Percentiles rank a stretch among this genome's conserved stretches.
These are phyloP conservation scores for Myxozyma melibiosi DNA, from an alignment of 805 yeast species.

Conservation along the genomic window DNA sequence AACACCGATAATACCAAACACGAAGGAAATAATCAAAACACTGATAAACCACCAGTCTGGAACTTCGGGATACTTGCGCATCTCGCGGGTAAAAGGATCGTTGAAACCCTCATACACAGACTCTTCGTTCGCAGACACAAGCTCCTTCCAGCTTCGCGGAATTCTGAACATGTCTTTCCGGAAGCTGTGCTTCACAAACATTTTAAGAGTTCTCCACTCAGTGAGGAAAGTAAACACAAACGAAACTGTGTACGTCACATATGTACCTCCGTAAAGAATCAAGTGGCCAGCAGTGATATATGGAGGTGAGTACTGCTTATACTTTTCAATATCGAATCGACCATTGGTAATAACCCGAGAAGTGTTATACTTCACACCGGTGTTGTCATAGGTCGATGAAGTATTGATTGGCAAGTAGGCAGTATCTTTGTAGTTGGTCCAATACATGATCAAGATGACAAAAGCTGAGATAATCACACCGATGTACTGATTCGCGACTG, in stretches of 20 bases:
- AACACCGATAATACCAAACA: conserved; percentile 39
- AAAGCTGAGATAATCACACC: conserved; percentile 54
- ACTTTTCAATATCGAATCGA: conserved; percentile 51
- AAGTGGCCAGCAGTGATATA: conserved; percentile 43
- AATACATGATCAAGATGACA: conserved; percentile 44
- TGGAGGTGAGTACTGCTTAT: conserved; percentile 62
- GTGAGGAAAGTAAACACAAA: conserved; percentile 4
- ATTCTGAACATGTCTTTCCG: too few species aligned
- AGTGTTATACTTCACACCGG: conserved; percentile 49
- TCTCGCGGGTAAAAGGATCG: conserved; percentile 51
- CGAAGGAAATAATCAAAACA: conserved; percentile 49
- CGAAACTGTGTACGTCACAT: conserved; percentile 41
- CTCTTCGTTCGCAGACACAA: conserved; percentile 61
- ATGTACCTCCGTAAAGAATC: conserved; percentile 50
- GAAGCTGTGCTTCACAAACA: too few species aligned
- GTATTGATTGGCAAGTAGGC: conserved; percentile 50
- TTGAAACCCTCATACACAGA: conserved; percentile 59
- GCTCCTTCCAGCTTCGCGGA: too few species aligned
- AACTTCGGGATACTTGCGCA: conserved; percentile 61
- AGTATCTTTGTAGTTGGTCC: conserved; percentile 37
- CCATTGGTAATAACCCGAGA: conserved; percentile 50
- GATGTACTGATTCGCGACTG: conserved; percentile 45
- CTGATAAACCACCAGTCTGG: conserved; percentile 47
- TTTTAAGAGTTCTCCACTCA: conserved; percentile 10
- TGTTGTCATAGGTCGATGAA: conserved; percentile 46